Evolutionary conservation across 2,329 filamentous ascomycete species (phyloP).

Genomic region (Dryadomyces quercus-mongolicae): DNA sequence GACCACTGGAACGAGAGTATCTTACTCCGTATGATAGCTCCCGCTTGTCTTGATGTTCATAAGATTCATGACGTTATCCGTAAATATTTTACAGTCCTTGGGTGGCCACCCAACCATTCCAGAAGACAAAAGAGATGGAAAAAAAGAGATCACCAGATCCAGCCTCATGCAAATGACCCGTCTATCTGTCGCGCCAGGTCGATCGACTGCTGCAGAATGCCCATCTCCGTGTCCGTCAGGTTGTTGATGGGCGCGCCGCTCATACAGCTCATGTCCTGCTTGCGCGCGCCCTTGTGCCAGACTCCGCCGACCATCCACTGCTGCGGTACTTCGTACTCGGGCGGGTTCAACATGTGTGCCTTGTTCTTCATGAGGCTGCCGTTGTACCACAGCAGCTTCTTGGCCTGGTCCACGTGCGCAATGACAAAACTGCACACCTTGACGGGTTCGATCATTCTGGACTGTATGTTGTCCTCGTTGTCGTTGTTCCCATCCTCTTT

Average conservation of each 20-base stretch:
- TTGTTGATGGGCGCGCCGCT: neutral
- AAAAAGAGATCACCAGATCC: neutral
- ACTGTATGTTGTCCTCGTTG: too few species aligned
- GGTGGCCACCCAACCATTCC: too few species aligned
- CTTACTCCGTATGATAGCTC: too few species aligned
- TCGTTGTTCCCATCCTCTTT: neutral
- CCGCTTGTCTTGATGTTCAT: too few species aligned
- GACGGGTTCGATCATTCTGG: neutral
- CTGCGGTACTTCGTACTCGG: constrained; percentile 1
- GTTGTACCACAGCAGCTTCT: constrained; percentile 2
- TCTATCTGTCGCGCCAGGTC: neutral
- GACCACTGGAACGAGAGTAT: too few species aligned
- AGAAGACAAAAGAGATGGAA: too few species aligned
- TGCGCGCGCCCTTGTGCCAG: neutral
- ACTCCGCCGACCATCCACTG: constrained; percentile 1
- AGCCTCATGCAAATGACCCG: neutral
- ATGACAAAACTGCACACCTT: constrained; percentile 4
- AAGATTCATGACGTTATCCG: too few species aligned
- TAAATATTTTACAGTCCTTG: too few species aligned
- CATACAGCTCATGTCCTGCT: constrained; percentile 5
- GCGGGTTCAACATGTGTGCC: neutral
- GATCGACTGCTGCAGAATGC: constrained; percentile 1
- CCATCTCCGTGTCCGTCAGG: neutral
- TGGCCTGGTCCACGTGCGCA: neutral
- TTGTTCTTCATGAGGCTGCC: constrained; percentile 5